These are phyloP conservation scores for Lentinula sp. DNA, from an alignment of 768 basidiomycete species.

Conservation along the genomic window DNA sequence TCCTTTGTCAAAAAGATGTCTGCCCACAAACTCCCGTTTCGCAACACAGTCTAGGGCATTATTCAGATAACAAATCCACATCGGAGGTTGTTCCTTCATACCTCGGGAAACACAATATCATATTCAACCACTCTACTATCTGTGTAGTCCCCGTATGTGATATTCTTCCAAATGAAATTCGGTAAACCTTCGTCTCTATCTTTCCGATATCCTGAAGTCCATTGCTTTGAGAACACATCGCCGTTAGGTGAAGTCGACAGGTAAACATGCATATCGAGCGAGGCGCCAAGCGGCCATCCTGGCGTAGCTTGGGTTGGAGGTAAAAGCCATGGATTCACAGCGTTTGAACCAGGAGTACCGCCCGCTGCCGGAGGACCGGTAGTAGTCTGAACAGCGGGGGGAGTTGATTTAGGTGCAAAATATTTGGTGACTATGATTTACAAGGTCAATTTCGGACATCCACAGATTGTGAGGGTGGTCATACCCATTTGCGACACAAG, in stretches of 20 bases:
- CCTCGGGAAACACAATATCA: constrained; percentile 63
- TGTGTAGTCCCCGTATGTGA: constrained; percentile 73
- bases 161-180: constrained; percentile 69
- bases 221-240: constrained; percentile 51
- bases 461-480: constrained; percentile 12
- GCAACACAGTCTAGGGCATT: constrained; percentile 54
- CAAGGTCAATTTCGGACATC: neutral
- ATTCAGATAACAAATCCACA: neutral
- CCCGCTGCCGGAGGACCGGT: constrained; percentile 14
- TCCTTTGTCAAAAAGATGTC: constrained; percentile 72
- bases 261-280: constrained; percentile 67
- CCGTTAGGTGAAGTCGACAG: constrained; percentile 60
- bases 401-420: constrained; percentile 20
- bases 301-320: constrained; percentile 49
- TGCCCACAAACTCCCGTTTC: constrained; percentile 79
- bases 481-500: constrained; percentile 60
- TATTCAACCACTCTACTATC: constrained; percentile 38
- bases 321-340: constrained; percentile 38
- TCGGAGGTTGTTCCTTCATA: constrained; percentile 18
- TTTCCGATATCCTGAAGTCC: constrained; percentile 43
- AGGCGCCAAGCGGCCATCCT: constrained; percentile 57
- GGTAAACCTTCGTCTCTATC: constrained; percentile 50
- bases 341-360: neutral
- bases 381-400: constrained; percentile 19
- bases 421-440: constrained; percentile 20